Base-by-base conservation (phyloP, 768 basidiomycete species). In the Leccinum incarnatum region DNA sequence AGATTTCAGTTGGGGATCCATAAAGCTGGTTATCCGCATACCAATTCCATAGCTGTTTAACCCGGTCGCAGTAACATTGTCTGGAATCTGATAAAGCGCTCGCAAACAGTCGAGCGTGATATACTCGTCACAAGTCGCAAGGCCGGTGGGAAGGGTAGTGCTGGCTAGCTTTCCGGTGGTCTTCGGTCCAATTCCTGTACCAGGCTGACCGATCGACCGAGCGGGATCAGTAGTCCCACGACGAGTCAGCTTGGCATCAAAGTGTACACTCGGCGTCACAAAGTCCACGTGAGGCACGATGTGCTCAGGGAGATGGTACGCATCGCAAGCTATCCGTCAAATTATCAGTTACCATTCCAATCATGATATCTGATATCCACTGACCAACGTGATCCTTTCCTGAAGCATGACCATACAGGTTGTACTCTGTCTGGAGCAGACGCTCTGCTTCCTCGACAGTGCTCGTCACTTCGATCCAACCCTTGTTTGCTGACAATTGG, bases 361-460 rank as follows among this genome's bases (percentile, higher is more conserved):
- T 5, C 40, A 42, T 42, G n/a, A 45, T 8, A 7, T 7, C 53
- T 51, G 23, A n/a, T 42, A 42, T 45, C n/a, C 47, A 51, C 76
- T 17, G 7, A 70, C 71, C 69, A 27, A 70, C 53, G 25, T 71
- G 72, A 17, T 70, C 64, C 60, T 63, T 62, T 55, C 72, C 68
- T 2, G 68, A 55, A 23, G 11, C 50, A 54, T 77, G 72, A 57
- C 56, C 59, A 58, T 71, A 76, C 32, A 75, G 53, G 48, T 68
- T 65, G 62, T 76, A 76, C 55, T 73, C 60, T 11, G 76, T 71
- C 53, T 66, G 66, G 23, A 75, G 61, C 27, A 74, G 73, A 17
- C 63, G 52, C 55, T 76, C 74, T 21, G 71, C 74, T 59, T 75
- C 74, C 25, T 62, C 66, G 27, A 71, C 54, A n/a, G 73, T 70